A percentile compares a stretch with the other conserved stretches of the same genome.
Conservation (phyloP, 2,329 filamentous ascomycete species). For the Colletotrichum sidae region DNA sequence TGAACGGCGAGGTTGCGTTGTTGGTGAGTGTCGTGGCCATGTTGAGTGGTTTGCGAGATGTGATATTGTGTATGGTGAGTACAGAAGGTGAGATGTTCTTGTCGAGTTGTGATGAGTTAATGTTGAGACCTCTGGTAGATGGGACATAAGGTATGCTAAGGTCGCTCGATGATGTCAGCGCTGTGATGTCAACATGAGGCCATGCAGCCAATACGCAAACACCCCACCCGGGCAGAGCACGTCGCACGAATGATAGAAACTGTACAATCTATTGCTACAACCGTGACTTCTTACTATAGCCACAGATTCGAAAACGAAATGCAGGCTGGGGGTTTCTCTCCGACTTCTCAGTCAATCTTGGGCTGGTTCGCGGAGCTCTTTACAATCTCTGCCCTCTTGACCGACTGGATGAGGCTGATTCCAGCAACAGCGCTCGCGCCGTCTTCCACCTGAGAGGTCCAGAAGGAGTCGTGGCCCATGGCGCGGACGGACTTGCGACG, state of each 20-base stretch:
- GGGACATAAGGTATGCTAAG: not conserved
- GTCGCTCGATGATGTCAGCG: slow-evolving; percentile 27
- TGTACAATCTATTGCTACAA: slow-evolving; percentile 3
- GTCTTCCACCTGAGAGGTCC: slow-evolving; percentile 55
- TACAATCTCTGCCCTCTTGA: slow-evolving; percentile 36
- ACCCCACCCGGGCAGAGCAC: slow-evolving; percentile 2
- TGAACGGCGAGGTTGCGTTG: slow-evolving; percentile 1
- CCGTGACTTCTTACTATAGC: too few species aligned
- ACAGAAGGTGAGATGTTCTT: not conserved
- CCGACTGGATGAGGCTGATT: slow-evolving; percentile 47
- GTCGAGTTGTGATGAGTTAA: not conserved
- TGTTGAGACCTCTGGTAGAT: not conserved
- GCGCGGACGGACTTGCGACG: slow-evolving; percentile 51
- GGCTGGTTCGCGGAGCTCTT: slow-evolving; percentile 19
- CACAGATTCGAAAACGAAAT: too few species aligned
- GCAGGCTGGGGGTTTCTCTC: too few species aligned
- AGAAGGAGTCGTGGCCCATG: slow-evolving; percentile 50
- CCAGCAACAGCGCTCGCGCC: slow-evolving; percentile 51
- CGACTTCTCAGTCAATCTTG: slow-evolving; percentile 24
- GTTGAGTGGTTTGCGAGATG: not conserved
- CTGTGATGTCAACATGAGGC: slow-evolving; percentile 33
- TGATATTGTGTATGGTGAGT: not conserved
- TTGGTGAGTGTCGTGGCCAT: too few species aligned
- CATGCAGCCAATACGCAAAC: not conserved
- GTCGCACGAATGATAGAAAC: not conserved